These are phyloP conservation scores for Hymenoscyphus linearis DNA, from an alignment of 2,329 filamentous ascomycete species.

Conservation along the genomic window DNA sequence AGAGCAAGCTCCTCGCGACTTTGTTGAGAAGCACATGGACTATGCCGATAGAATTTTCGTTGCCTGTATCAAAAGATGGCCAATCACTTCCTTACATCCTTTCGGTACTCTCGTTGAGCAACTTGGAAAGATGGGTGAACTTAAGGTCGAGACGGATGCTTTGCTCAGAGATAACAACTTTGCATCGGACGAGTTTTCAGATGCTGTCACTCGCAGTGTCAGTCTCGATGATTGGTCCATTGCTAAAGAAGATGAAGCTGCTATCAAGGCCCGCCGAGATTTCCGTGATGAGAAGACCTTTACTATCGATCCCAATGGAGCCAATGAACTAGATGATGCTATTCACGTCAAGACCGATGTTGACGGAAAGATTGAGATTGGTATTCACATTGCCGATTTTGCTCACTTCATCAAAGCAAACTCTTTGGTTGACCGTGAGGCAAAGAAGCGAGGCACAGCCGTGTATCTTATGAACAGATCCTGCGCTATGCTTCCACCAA, in stretches of 20 bases:
- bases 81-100: constrained; percentile 97
- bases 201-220: constrained; percentile 89
- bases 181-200: constrained; percentile 92
- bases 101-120: constrained; percentile 97
- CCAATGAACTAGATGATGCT: constrained; percentile 84
- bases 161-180: constrained; percentile 98
- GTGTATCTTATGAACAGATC: constrained; percentile 85
- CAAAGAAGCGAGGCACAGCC: constrained; percentile 94
- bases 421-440: constrained; percentile 92
- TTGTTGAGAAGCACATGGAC: constrained; percentile 96
- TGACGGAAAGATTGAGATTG: constrained; percentile 87
- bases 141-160: constrained; percentile 96
- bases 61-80: constrained; percentile 98
- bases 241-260: constrained; percentile 72
- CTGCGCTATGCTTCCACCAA: constrained; percentile 82
- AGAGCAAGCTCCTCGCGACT: constrained; percentile 94
- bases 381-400: constrained; percentile 91
- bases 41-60: constrained; percentile 98
- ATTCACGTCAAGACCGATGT: constrained; percentile 81
- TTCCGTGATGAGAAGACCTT: constrained; percentile 86
- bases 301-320: constrained; percentile 85
- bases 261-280: constrained; percentile 72
- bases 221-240: constrained; percentile 89
- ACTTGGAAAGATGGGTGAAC: constrained; percentile 92
- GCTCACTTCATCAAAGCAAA: constrained; percentile 96